A percentile compares a stretch with the other conserved stretches of the same genome.
Evolutionary conservation across 164 flowering plant species (phyloP).

Genomic region (Macadamia integrifolia): DNA sequence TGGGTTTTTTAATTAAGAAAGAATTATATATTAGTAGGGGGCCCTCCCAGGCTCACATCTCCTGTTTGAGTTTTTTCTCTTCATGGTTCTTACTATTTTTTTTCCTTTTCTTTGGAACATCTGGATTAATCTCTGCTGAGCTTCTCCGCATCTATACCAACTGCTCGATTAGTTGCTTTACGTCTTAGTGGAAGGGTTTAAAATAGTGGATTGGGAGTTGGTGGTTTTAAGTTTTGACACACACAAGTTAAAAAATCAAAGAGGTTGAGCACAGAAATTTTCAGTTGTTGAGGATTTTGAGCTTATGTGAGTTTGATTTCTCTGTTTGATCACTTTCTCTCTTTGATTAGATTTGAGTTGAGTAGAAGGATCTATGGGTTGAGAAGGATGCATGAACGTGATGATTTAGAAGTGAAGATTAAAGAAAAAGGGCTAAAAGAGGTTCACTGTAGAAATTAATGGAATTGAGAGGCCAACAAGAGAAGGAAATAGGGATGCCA

Average conservation of each 20-base stretch:
- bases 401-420: slow-evolving; percentile 4
- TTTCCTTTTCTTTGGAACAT: neutral
- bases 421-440: neutral
- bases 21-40: slow-evolving; percentile 6
- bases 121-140: neutral
- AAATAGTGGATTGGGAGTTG: slow-evolving; percentile 20
- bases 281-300: slow-evolving; percentile 14
- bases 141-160: slow-evolving; percentile 1
- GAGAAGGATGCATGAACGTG: neutral
- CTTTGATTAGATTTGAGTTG: neutral
- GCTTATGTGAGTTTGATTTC: too few relatives aligned
- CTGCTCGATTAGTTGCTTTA: slow-evolving; percentile 12
- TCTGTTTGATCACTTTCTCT: slow-evolving; percentile 13
- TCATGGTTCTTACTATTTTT: too few relatives aligned
- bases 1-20: neutral
- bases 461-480: slow-evolving; percentile 33
- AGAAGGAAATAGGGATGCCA: slow-evolving; percentile 30
- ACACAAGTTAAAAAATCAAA: slow-evolving; percentile 1
- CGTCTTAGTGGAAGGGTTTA: slow-evolving; percentile 18
- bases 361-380: neutral
- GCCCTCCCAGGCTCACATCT: slow-evolving; percentile 10
- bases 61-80: slow-evolving; percentile 7
- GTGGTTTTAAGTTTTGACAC: slow-evolving; percentile 34
- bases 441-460: slow-evolving; percentile 12
- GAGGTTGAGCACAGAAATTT: neutral